Base-by-base conservation (phyloP, 2,329 filamentous ascomycete species). In the Penicillium sp. region DNA sequence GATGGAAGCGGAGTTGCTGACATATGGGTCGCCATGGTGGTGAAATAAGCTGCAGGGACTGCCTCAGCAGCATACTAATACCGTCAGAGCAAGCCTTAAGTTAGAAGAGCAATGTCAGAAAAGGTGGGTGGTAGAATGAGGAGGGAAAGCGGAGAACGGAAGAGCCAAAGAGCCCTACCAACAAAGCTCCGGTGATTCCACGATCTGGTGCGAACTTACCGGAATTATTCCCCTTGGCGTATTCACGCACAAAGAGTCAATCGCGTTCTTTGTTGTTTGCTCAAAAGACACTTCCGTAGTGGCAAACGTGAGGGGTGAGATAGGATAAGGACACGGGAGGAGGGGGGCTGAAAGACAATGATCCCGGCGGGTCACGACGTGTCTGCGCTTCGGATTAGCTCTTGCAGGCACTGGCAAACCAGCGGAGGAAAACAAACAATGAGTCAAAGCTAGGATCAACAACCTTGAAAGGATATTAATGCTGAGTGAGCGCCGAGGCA, bases 11-110 rank as follows among this genome's bases (percentile, higher is more conserved):
- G 61, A 54, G 64, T 59, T 42, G 57, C 38, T 57, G 69, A 61
- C 60, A 58, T 55, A 55, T 63, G 62, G 53, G 65, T 64, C 60
- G 68, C 64, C 70, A 71, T 71, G 57, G 57, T 66, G 63, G 40
- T 56, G 50, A 59, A 54, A 53, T 50, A 52, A 61, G 62, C 63
- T 61, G 61, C 54, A 55, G 67, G 63, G 40, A 67, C 62, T 61
- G 62, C 60, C 58, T 57, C 49, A 24, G 60, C 61, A 58, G 54
- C 53, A 42, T 37, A 57, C 64, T 66, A 44, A 58, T 38, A 32
- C 10, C 32, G 16, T 11, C 43, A 54, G 37, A 50, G 35, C 20
- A 54, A 37, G 22, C 24, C 29, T 34, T 46, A 32, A 54, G 51
- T 56, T 34, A 55, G 48, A 38, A 32, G 32, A 32, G 40, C 34